Base-by-base conservation (phyloP, 495 filamentous ascomycete species). In the Viridothelium virens region DNA sequence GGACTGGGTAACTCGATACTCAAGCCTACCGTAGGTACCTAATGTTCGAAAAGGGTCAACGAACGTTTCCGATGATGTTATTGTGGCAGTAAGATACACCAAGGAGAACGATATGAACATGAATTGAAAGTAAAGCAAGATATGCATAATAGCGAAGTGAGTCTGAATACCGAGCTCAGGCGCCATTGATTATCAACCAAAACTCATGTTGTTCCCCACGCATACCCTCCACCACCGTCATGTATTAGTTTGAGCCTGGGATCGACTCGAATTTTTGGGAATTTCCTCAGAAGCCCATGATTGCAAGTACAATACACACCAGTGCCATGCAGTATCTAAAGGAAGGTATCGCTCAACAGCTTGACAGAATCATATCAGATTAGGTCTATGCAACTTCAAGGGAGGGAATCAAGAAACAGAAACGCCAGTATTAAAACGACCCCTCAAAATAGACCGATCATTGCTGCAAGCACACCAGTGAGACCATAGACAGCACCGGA, bases 391-490 rank as follows among this genome's bases (percentile, higher is more conserved):
- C 70, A 70, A 71, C 12, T 65, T 66, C 66, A 61, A 46, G 36
- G 46, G 50, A 68, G 53, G 53, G 53, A 59, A 59, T 59, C 53
- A 36, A 59, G 53, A 59, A 59, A 59, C 2, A 59, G 53, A 59
- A 59, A 59, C 53, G 53, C 53, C 53, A 59, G 4, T 34, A 59
- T 59, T 59, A 59, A 44, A 47, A 41, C 38, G 3, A 56, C 62
- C 25, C 11, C 70, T 74, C 69, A 79, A 46, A 79, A 70, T 65
- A 76, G 65, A 59, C 74, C 74, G 39, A 79, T 73, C 67, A 78
- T 71, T 59, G 73, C 75, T 14, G 77, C 77, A 38, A 75, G 66
- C 46, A 79, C 64, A 56, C 75, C 77, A 48, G 70, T 56, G 4
- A 77, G 50, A 61, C 75, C 75, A 18, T 73, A 61, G 41, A 67